Evolutionary conservation across 176 grass and related monocot genomes (phyloP).

Genomic region (Areca catechu): DNA sequence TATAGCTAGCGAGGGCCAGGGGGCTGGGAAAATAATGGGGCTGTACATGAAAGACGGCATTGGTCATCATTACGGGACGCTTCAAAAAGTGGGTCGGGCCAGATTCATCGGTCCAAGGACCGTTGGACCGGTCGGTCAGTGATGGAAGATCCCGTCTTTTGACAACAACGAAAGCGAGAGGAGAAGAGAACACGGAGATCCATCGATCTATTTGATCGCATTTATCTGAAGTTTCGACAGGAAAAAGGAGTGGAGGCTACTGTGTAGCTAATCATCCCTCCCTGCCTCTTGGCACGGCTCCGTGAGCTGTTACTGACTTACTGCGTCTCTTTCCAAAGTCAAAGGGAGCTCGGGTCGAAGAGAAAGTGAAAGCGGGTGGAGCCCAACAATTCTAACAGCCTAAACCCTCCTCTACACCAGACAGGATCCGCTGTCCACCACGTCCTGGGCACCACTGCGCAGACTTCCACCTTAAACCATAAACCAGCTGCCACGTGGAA

Average conservation of each 20-base stretch:
- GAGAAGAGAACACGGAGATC: no score
- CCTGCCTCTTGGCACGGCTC: no score
- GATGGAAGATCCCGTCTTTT: constrained; percentile 64
- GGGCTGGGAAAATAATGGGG: no score
- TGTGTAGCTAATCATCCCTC: no score
- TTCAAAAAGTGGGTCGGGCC: constrained; percentile 38
- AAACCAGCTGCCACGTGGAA: no score
- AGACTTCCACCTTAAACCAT: no score
- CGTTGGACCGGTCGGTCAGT: constrained; percentile 71
- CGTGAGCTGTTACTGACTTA: no score
- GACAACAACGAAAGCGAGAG: constrained; percentile 25
- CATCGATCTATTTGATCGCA: no score
- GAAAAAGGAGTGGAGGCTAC: constrained; percentile 13
- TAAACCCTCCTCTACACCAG: no score
- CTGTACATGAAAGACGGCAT: no score
- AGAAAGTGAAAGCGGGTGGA: constrained; percentile 78
- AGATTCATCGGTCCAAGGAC: constrained; percentile 79
- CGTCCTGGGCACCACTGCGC: no score
- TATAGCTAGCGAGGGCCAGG: background rate
- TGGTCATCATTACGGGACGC: constrained; percentile 14
- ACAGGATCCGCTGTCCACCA: no score
- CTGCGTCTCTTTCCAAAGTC: constrained; percentile 33
- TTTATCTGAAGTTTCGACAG: background rate
- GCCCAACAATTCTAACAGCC: constrained; percentile 25
- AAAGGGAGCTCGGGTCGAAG: constrained; percentile 53